A percentile compares a stretch with the other conserved stretches of the same genome.
Conservation (phyloP, 2,329 filamentous ascomycete species). For the Arthrobotrys sphaeroides region DNA sequence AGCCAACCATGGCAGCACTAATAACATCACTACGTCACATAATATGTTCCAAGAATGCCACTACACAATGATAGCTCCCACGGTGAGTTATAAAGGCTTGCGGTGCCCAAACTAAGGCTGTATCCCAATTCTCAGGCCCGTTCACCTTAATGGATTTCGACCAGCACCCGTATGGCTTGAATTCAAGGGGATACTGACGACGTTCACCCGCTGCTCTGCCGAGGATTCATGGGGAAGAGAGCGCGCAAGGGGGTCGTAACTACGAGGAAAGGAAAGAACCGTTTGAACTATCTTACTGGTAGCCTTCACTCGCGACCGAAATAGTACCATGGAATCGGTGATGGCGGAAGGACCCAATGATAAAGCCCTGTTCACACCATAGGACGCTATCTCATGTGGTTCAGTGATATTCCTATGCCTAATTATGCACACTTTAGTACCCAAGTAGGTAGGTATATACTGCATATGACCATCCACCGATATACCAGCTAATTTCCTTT, state of each 20-base stretch:
- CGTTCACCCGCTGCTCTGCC: not conserved
- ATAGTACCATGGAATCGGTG: too few relatives aligned
- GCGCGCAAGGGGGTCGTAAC: not conserved
- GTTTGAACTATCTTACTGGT: not conserved
- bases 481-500: not conserved
- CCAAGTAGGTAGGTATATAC: not conserved
- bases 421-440: too few relatives aligned
- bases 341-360: too few relatives aligned
- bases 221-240: not conserved
- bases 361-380: too few relatives aligned
- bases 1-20: too few relatives aligned
- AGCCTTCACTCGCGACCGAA: too few relatives aligned
- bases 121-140: not conserved
- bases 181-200: not conserved
- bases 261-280: not conserved
- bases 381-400: too few relatives aligned
- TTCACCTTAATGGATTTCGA: not conserved
- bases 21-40: too few relatives aligned
- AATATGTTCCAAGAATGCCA: not conserved
- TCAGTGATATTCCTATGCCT: too few relatives aligned
- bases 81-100: not conserved
- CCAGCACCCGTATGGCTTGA: too few relatives aligned
- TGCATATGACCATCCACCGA: too few relatives aligned
- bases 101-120: not conserved
- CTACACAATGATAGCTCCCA: slow-evolving; percentile 7